phyloP scores from a whole-genome alignment of 1,284 basidiomycete genomes.

The Megacollybia platyphylla region DNA sequence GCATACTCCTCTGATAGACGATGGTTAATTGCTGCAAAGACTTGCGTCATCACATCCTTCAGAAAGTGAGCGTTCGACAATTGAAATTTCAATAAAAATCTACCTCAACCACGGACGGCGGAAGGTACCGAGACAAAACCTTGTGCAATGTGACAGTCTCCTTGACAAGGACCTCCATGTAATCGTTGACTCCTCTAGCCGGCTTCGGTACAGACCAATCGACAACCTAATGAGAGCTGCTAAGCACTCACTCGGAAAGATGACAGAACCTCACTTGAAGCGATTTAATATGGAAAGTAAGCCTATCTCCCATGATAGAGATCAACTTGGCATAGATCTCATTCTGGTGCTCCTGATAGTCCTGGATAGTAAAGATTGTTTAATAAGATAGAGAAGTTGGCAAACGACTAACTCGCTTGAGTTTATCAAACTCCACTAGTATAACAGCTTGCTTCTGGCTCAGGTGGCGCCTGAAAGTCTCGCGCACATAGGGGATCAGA shows the following conservation, averaged over 20 bases:
- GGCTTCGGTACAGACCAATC: conserved; percentile 61
- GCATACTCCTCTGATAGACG: conserved; percentile 77
- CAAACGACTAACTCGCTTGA: conserved; percentile 69
- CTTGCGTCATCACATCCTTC: conserved; percentile 84
- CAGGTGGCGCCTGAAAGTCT: conserved; percentile 87
- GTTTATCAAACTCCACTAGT: conserved; percentile 95
- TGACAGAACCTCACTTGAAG: conserved; percentile 41
- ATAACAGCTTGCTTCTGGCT: conserved; percentile 91
- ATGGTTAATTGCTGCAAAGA: conserved; percentile 84
- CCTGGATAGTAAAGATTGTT: conserved; percentile 30
- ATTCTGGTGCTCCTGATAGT: conserved; percentile 98
- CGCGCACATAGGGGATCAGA: conserved; percentile 93
- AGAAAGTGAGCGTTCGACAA: conserved; percentile 6
- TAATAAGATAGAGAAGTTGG: conserved; percentile 1
- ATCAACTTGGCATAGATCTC: conserved; percentile 98
- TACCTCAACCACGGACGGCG: conserved; percentile 69
- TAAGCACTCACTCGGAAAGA: background rate
- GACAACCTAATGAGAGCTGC: conserved; percentile 33
- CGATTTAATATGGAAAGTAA: conserved; percentile 76
- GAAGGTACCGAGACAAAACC: conserved; percentile 86
- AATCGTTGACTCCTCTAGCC: conserved; percentile 55
- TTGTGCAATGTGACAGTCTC: conserved; percentile 96
- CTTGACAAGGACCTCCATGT: conserved; percentile 88
- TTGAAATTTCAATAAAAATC: conserved; percentile 6
- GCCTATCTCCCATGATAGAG: conserved; percentile 95